Evolutionary conservation across 1,284 basidiomycete genomes (phyloP), one percentile per base, ranked within the genome.

Genomic region (Melampsora americana): DNA sequence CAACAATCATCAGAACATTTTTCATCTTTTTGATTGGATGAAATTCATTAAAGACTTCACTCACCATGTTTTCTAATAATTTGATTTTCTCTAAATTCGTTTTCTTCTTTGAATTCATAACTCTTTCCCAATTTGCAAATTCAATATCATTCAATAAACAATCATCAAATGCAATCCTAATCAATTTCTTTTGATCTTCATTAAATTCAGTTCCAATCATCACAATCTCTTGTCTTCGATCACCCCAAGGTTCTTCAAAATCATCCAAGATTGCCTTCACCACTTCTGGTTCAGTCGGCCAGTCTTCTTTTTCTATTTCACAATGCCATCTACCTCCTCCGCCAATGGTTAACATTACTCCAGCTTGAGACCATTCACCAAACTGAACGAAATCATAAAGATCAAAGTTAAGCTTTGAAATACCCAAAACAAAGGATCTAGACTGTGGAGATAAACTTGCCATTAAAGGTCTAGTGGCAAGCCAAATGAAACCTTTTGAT

Each of bases 341-440:
- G 16, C 79, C 79, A 18, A 85, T 75, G 0, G 84, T 85, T 61
- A 84, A 81, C 83, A 83, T 83, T 46, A 83, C 82, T 23, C 85
- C 85, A 1, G 85, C 84, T 78, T 85, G 85, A 2, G 81, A 83
- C 85, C 84, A 85, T 73, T 86, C 85, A 44, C 85, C 85, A 64
- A 82, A 83, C 64, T 67, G 20, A 1, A n/a, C 11, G 32, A 44
- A 62, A 42, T 12, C 11, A 42, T 60, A 59, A 16, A 44, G 11
- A 2, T 60, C 48, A 5, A 70, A 78, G 26, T 53, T 18, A 46
- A 28, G 1, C 6, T 60, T 14, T 1, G 26, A 14, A 12, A 60
- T 5, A 32, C 59, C 12, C 11, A 11, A 28, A 28, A 32, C 6
- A 32, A 28, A 11, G 14, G 12, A 20, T 64, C 26, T 18, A 16